Base-by-base conservation (phyloP, 352 stramenopile genomes). In the Hyaloperonospora brassicae region DNA sequence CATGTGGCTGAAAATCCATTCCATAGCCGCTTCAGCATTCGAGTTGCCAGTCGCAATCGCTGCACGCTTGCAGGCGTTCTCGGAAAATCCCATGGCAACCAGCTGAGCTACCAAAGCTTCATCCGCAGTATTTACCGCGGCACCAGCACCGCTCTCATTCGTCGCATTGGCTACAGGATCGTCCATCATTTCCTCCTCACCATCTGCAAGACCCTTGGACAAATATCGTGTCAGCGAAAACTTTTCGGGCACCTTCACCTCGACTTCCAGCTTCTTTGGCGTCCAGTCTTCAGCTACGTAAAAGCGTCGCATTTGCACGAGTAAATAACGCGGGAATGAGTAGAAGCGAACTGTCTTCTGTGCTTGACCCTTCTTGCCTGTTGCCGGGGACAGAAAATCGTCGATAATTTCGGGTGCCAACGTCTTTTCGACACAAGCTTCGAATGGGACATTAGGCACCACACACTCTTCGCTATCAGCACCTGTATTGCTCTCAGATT, bases 1-100 rank as follows among this genome's bases (percentile, higher is more conserved):
- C 83, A 98, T 98, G 78, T 99, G 97, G 54, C 93, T 95, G 70
- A 99, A 97, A 46, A 99, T 91, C 95, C 95, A 99, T 47, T 97
- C 93, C 93, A 98, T 98, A 7, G 95, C 95, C 31, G 78, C 85
- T 57, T 98, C 95, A 5, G 93, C 76, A 57, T 93, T 79, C 4
- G 68, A 72, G 70, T 95, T 98, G 50, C 75, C 84, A 55, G 79
- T 97, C 31, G 84, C 95, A 21, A 97, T 84, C 21, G 97, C 84
- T 44, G 97, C 97, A 50, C 95, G 86, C 62, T 97, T 98, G 73
- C 91, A 98, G 25, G 89, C 95, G 64, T 99, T 99, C 67, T 98
- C 92, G 0, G 81, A 89, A 59, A 99, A 99, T 23, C 96, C 97
- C 96, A 99, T 99, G 21, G 87, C 93, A 68, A 98, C 94, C 2